Evolutionary conservation across 192 early-diverging fungal genomes (phyloP).

Genomic region (Oehlia diaphana): DNA sequence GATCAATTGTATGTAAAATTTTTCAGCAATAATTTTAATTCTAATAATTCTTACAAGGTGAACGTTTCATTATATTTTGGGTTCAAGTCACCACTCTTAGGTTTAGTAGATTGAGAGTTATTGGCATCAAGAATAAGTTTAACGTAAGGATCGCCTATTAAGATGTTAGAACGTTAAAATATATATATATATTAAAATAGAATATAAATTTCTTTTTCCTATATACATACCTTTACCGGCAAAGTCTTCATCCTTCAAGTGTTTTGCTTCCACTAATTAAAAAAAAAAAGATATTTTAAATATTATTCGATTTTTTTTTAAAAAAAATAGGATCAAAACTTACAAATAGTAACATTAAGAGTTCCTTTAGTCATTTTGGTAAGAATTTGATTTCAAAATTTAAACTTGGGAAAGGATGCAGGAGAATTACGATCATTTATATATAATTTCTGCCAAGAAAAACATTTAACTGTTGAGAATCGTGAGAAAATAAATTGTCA

Average conservation of each 20-base stretch:
- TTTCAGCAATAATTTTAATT: too few species aligned
- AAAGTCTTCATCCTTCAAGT: not conserved
- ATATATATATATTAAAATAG: too few species aligned
- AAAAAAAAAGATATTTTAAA: not conserved
- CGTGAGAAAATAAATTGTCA: too few species aligned
- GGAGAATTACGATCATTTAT: too few species aligned
- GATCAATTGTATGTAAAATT: not conserved
- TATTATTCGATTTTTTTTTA: not conserved
- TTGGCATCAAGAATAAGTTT: conserved; percentile 34
- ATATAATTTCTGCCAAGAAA: too few species aligned
- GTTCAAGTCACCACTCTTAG: not conserved
- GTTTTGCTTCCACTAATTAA: not conserved
- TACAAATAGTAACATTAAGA: not conserved
- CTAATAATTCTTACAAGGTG: conserved; percentile 27
- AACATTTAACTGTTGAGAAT: too few species aligned
- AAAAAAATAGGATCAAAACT: not conserved
- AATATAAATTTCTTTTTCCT: too few species aligned
- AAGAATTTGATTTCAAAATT: too few species aligned
- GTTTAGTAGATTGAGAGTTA: conserved; percentile 34
- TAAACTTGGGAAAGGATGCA: too few species aligned
- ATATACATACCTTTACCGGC: too few species aligned
- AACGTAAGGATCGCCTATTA: conserved; percentile 12
- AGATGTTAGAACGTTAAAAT: too few species aligned
- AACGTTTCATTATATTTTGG: conserved; percentile 40
- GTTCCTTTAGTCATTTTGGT: not conserved